Evolutionary conservation across 148 eudicot species (phyloP).

Genomic region (Vaccinium myrtillus): DNA sequence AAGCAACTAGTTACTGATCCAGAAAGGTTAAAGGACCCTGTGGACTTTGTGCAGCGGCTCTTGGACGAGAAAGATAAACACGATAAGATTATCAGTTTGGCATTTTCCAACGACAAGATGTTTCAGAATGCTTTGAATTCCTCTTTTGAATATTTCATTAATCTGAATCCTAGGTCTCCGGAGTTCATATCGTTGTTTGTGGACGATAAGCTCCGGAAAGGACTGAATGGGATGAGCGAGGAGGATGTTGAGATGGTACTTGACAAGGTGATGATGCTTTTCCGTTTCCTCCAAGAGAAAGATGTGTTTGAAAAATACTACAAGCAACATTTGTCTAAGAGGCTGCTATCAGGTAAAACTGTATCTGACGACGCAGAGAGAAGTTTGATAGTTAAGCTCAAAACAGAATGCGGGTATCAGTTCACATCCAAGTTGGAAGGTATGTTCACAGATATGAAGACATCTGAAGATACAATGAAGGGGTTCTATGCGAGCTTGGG

Average conservation of each 20-base stretch:
- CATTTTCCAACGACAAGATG: conserved; percentile 54
- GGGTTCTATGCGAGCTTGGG: conserved; percentile 54
- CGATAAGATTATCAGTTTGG: conserved; percentile 52
- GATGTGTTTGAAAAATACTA: conserved; percentile 71
- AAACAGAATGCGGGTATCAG: conserved; percentile 70
- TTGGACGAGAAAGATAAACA: conserved; percentile 67
- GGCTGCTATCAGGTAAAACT: conserved; percentile 57
- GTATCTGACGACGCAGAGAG: conserved; percentile 68
- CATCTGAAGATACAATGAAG: conserved; percentile 64
- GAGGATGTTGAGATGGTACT: conserved; percentile 64
- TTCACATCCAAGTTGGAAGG: conserved; percentile 68
- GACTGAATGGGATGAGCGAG: conserved; percentile 63
- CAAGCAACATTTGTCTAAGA: conserved; percentile 68
- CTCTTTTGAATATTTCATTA: conserved; percentile 63
- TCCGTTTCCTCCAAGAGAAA: conserved; percentile 66
- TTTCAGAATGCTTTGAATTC: conserved; percentile 76
- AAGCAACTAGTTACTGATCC: conserved; percentile 76
- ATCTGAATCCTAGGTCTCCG: conserved; percentile 60
- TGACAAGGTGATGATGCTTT: conserved; percentile 72
- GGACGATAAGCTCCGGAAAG: conserved; percentile 68
- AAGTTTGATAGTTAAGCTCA: conserved; percentile 64
- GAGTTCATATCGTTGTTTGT: conserved; percentile 70
- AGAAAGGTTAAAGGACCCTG: conserved; percentile 65
- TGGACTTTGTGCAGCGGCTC: conserved; percentile 69
- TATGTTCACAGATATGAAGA: conserved; percentile 72